These are phyloP conservation scores for Phytophthora aleatoria DNA, from an alignment of 352 stramenopile species.

Conservation along the genomic window DNA sequence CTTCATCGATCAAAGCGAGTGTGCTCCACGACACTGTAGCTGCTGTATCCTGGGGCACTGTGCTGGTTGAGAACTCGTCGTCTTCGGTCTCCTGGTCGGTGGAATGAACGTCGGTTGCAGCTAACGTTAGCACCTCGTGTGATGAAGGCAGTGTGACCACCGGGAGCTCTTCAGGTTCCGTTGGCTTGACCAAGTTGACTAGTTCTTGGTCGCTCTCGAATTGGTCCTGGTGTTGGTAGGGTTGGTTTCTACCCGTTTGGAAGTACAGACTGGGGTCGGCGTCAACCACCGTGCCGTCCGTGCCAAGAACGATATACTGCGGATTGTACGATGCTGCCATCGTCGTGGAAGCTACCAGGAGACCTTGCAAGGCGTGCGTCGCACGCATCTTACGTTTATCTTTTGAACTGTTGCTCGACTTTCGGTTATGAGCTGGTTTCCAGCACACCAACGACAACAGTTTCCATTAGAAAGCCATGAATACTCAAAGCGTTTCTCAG, in stretches of 20 bases:
- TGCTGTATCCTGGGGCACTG: constrained; percentile 9
- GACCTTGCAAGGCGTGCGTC: constrained; percentile 16
- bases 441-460: neutral
- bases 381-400: constrained; percentile 15
- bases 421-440: constrained; percentile 15
- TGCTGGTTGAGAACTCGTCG: constrained; percentile 37
- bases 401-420: constrained; percentile 5
- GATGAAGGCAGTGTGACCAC: constrained; percentile 10
- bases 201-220: constrained; percentile 11
- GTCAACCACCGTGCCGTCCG: constrained; percentile 38
- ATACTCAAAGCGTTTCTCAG: constrained; percentile 16
- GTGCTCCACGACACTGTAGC: constrained; percentile 9
- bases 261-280: constrained; percentile 43
- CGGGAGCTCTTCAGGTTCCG: constrained; percentile 7
- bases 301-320: constrained; percentile 42
- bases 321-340: constrained; percentile 23
- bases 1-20: constrained; percentile 18
- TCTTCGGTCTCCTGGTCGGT: constrained; percentile 14
- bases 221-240: constrained; percentile 7
- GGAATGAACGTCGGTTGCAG: neutral
- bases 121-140: constrained; percentile 5
- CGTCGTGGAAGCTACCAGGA: constrained; percentile 13
- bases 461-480: constrained; percentile 14
- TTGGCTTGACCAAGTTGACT: neutral
- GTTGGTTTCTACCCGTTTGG: constrained; percentile 12